phyloP scores from a whole-genome alignment of 2,329 filamentous ascomycete species.

The Microsporum canis region DNA sequence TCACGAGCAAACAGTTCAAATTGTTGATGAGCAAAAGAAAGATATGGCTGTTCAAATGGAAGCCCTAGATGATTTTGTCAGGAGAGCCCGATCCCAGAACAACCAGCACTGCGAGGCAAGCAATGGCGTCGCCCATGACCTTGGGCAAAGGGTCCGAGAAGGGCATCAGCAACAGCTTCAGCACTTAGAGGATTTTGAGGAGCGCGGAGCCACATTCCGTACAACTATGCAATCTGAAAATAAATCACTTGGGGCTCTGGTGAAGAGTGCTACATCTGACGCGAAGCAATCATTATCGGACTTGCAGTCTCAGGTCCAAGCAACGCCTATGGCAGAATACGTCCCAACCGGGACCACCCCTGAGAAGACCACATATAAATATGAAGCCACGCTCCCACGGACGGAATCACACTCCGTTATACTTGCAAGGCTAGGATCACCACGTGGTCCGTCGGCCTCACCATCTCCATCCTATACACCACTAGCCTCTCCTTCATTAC shows the following conservation, averaged over 20 bases:
- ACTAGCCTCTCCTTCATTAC: slow-evolving; percentile 1
- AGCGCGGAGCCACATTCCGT: slow-evolving; percentile 57
- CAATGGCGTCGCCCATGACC: slow-evolving; percentile 49
- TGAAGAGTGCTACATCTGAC: slow-evolving; percentile 48
- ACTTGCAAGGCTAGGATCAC: slow-evolving; percentile 41
- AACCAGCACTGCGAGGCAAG: slow-evolving; percentile 63
- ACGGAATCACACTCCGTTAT: slow-evolving; percentile 54
- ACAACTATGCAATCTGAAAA: slow-evolving; percentile 55
- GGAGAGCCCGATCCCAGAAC: slow-evolving; percentile 70
- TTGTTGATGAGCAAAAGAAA: slow-evolving; percentile 78
- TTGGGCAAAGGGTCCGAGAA: slow-evolving; percentile 58
- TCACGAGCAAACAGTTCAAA: slow-evolving; percentile 77
- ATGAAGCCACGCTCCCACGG: slow-evolving; percentile 63
- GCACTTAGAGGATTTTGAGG: slow-evolving; percentile 58
- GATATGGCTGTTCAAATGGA: slow-evolving; percentile 83
- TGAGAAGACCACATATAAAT: slow-evolving; percentile 68
- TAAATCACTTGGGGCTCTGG: slow-evolving; percentile 45
- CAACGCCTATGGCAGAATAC: slow-evolving; percentile 63
- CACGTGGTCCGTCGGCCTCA: slow-evolving; percentile 19
- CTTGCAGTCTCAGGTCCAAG: slow-evolving; percentile 58
- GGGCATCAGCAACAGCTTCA: slow-evolving; percentile 61
- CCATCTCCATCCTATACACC: slow-evolving; percentile 5
- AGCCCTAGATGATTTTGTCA: slow-evolving; percentile 81
- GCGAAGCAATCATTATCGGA: slow-evolving; percentile 59
- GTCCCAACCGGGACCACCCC: slow-evolving; percentile 76